These are phyloP conservation scores for Schoenoplectus tabernaemontani DNA, from an alignment of 202 grass and related monocot genomes.

Conservation along the genomic window DNA sequence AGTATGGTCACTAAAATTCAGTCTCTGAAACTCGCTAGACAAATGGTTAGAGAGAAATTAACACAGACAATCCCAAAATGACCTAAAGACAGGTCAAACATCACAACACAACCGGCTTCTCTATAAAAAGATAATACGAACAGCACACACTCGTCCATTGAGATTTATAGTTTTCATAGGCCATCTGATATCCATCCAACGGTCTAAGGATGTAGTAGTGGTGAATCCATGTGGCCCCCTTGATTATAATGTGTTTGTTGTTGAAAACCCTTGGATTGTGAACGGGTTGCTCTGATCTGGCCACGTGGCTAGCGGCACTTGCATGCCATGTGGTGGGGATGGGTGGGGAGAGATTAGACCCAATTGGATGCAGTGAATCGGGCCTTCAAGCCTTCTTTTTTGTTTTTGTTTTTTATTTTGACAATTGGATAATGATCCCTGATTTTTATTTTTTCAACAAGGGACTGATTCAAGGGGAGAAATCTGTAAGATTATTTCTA, in stretches of 20 bases:
- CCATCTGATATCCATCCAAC: not conserved
- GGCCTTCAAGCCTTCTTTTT: conserved; percentile 2
- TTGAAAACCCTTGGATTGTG: not conserved
- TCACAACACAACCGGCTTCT: conserved; percentile 5
- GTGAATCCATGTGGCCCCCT: conserved; percentile 9
- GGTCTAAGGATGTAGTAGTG: not conserved
- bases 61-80: not conserved
- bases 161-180: not conserved
- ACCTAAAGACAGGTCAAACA: conserved; percentile 10
- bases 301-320: not conserved
- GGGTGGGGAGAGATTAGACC: not conserved
- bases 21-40: not conserved
- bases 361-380: conserved; percentile 15
- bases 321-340: conserved; percentile 13
- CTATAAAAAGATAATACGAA: conserved; percentile 7
- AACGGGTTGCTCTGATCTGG: not conserved
- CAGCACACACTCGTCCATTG: not conserved
- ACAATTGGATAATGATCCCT: conserved; percentile 18
- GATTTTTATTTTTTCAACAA: not conserved
- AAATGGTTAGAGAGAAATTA: not conserved
- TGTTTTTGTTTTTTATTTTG: not conserved
- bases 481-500: not conserved
- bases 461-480: not conserved
- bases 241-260: conserved; percentile 5
- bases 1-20: not conserved